A percentile compares a stretch with the other conserved stretches of the same genome.
Conservation (phyloP, 495 filamentous ascomycete species). For the Daldinia vernicosa region DNA sequence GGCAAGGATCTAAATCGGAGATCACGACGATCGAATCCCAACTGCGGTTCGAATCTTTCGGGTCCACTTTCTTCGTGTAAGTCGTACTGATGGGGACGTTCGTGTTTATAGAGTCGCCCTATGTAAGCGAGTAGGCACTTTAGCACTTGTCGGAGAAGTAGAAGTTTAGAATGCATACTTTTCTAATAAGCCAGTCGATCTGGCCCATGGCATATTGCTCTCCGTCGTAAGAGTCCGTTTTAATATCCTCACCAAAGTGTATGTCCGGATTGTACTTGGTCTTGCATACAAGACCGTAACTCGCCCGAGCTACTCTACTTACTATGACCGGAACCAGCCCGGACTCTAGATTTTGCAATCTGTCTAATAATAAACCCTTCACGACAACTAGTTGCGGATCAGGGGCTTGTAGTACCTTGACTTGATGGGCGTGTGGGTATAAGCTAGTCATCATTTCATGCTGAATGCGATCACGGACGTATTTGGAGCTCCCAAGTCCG, state of each 20-base stretch:
- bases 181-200: constrained; percentile 66
- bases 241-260: constrained; percentile 56
- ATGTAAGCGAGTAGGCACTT: constrained; percentile 26
- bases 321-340: constrained; percentile 52
- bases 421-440: constrained; percentile 51
- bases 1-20: constrained; percentile 52
- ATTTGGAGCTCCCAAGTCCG: constrained; percentile 71
- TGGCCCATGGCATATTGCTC: constrained; percentile 59
- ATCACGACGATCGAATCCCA: constrained; percentile 62
- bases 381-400: constrained; percentile 69
- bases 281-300: constrained; percentile 64
- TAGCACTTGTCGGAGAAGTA: background rate
- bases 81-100: constrained; percentile 52
- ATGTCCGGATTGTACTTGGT: constrained; percentile 55
- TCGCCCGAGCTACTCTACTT: constrained; percentile 61
- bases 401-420: constrained; percentile 58
- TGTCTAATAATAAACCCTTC: constrained; percentile 63
- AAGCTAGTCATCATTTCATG: constrained; percentile 48
- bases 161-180: constrained; percentile 45
- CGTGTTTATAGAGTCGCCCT: constrained; percentile 51
- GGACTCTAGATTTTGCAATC: constrained; percentile 59
- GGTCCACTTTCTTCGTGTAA: constrained; percentile 58
- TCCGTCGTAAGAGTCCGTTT: constrained; percentile 55
- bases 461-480: constrained; percentile 60
- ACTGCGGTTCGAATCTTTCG: constrained; percentile 47